Evolutionary conservation across 345 rosid species (phyloP).

Genomic region (Clarkia xantiana): DNA sequence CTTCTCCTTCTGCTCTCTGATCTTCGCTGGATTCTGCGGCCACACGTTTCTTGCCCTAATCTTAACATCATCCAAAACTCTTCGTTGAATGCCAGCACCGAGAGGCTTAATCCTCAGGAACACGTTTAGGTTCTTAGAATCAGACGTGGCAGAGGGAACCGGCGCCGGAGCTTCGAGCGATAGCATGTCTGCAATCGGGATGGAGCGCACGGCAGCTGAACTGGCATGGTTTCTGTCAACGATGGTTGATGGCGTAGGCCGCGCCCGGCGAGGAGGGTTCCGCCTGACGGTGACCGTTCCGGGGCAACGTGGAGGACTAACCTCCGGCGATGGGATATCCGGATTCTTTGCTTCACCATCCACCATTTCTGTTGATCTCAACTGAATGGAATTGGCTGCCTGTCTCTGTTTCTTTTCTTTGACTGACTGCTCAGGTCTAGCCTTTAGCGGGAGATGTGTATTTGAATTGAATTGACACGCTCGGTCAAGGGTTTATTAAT

Average conservation of each 20-base stretch:
- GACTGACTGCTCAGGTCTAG: too few relatives aligned
- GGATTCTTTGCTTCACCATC: too few relatives aligned
- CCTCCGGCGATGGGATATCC: not conserved
- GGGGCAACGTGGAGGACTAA: conserved; percentile 32
- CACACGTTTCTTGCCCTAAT: conserved; percentile 38
- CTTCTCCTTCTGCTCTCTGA: conserved; percentile 12
- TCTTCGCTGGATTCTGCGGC: conserved; percentile 48
- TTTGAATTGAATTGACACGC: too few relatives aligned
- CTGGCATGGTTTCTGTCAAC: conserved; percentile 5
- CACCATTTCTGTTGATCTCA: too few relatives aligned
- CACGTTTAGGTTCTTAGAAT: conserved; percentile 41
- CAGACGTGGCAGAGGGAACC: conserved; percentile 9
- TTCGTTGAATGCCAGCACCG: not conserved
- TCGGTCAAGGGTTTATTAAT: too few relatives aligned
- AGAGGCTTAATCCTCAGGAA: conserved; percentile 53
- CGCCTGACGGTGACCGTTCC: conserved; percentile 47
- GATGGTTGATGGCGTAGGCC: conserved; percentile 33
- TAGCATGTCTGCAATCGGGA: conserved; percentile 56
- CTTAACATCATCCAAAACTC: too few relatives aligned
- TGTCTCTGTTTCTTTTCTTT: too few relatives aligned
- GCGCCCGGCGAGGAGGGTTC: conserved; percentile 65
- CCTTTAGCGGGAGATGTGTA: too few relatives aligned
- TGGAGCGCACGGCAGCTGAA: conserved; percentile 27
- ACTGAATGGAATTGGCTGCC: too few relatives aligned
- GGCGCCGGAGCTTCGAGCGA: conserved; percentile 15